phyloP scores from a whole-genome alignment of 495 filamentous ascomycete genomes.

The Aspergillus coremiiformis region DNA sequence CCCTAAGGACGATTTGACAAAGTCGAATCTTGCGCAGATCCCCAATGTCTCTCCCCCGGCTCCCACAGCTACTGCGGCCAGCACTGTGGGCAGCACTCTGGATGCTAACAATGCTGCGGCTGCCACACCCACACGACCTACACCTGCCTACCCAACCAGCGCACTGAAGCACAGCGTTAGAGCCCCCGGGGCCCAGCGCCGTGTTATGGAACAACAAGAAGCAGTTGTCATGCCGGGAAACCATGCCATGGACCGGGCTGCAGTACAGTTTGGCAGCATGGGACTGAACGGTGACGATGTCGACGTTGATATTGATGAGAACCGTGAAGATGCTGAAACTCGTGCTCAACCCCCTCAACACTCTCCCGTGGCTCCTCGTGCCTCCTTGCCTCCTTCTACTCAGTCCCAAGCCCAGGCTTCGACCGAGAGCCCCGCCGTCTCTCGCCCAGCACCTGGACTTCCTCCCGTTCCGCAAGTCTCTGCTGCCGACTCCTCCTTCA shows the following conservation, averaged over 20 bases:
- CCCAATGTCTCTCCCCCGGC: conserved; percentile 69
- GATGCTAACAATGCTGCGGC: conserved; percentile 50
- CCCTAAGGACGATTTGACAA: conserved; percentile 79
- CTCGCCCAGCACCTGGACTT: conserved; percentile 61
- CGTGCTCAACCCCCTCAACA: conserved; percentile 89
- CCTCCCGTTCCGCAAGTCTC: conserved; percentile 57
- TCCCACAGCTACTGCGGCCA: conserved; percentile 77
- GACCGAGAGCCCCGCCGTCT: conserved; percentile 52
- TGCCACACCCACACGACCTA: conserved; percentile 56
- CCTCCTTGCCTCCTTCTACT: conserved; percentile 74
- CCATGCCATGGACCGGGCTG: conserved; percentile 83
- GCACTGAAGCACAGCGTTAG: conserved; percentile 71
- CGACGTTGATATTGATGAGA: conserved; percentile 80
- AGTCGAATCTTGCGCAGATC: conserved; percentile 84
- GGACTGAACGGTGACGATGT: conserved; percentile 70
- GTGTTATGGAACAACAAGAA: conserved; percentile 89
- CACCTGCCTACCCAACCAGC: conserved; percentile 60
- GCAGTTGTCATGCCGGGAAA: conserved; percentile 99
- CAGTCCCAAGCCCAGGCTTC: conserved; percentile 39
- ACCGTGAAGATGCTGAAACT: conserved; percentile 91
- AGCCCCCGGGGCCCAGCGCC: conserved; percentile 69
- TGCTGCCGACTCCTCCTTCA: conserved; percentile 42
- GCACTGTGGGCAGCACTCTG: conserved; percentile 77
- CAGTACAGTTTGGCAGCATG: conserved; percentile 97
- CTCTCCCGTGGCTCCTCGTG: conserved; percentile 85